A percentile compares a stretch with the other conserved stretches of the same genome.
phyloP scores from a whole-genome alignment of 306 rosid species.

The Begonia masoniana region DNA sequence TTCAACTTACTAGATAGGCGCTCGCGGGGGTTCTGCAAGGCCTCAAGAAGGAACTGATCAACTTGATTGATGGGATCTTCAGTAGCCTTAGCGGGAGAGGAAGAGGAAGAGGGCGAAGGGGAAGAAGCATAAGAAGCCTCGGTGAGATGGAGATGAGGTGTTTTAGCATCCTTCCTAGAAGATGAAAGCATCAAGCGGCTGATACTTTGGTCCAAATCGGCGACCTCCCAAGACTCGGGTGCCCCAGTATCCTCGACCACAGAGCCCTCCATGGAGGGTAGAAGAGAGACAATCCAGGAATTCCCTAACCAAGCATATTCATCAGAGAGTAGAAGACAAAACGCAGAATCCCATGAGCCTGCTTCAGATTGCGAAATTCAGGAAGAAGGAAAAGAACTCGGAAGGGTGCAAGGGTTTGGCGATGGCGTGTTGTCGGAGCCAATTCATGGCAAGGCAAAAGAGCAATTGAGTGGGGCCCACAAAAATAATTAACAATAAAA shows the following conservation, averaged over 20 bases:
- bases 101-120: slow-evolving; percentile 14
- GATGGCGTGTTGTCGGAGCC: too few species aligned
- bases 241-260: slow-evolving; percentile 80
- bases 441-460: too few species aligned
- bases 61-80: slow-evolving; percentile 62
- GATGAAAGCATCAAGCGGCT: slow-evolving; percentile 58
- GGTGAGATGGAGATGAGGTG: slow-evolving; percentile 6
- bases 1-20: slow-evolving; percentile 75
- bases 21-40: slow-evolving; percentile 92
- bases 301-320: not conserved
- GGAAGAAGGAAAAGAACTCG: too few species aligned
- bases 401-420: too few species aligned
- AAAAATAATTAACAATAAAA: too few species aligned
- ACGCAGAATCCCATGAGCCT: too few species aligned
- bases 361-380: too few species aligned
- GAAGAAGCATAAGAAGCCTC: slow-evolving; percentile 9
- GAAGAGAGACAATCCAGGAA: slow-evolving; percentile 1
- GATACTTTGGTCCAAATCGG: slow-evolving; percentile 80
- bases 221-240: slow-evolving; percentile 94
- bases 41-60: slow-evolving; percentile 89
- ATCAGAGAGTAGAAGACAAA: too few species aligned
- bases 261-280: slow-evolving; percentile 75
- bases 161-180: slow-evolving; percentile 30
- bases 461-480: too few species aligned
- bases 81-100: slow-evolving; percentile 16